phyloP scores from a whole-genome alignment of 2,329 filamentous ascomycete genomes.

The Stachybotrys chlorohalonatus region DNA sequence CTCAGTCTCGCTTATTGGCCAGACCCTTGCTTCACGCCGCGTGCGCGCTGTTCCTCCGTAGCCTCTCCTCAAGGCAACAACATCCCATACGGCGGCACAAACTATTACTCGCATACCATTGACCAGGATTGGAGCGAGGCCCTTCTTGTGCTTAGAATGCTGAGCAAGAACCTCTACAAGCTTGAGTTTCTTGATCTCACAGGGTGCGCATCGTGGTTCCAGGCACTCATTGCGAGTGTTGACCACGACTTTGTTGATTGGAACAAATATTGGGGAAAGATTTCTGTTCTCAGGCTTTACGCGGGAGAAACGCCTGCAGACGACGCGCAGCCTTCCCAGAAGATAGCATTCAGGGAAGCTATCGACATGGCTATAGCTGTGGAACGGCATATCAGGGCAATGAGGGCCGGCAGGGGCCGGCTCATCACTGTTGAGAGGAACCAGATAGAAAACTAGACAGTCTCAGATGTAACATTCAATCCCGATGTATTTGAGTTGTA shows the following conservation, averaged over 20 bases:
- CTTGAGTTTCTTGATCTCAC: slow-evolving; percentile 54
- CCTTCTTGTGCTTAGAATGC: slow-evolving; percentile 41
- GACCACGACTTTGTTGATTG: slow-evolving; percentile 44
- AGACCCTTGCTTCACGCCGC: slow-evolving; percentile 46
- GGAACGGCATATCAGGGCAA: slow-evolving; percentile 36
- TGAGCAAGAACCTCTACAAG: slow-evolving; percentile 45
- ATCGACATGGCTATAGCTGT: slow-evolving; percentile 28
- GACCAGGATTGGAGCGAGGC: slow-evolving; percentile 54
- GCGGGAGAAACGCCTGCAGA: slow-evolving; percentile 31
- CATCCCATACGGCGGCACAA: slow-evolving; percentile 46
- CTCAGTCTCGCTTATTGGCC: slow-evolving; percentile 56
- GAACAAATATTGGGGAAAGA: slow-evolving; percentile 44
- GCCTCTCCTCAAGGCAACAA: slow-evolving; percentile 30
- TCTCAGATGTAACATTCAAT: neutral
- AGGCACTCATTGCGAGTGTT: slow-evolving; percentile 32
- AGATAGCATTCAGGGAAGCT: slow-evolving; percentile 23
- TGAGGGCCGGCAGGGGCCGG: slow-evolving; percentile 37
- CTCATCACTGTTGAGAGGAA: slow-evolving; percentile 41
- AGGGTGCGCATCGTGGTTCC: slow-evolving; percentile 47
- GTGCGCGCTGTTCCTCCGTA: slow-evolving; percentile 39
- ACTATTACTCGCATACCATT: slow-evolving; percentile 46
- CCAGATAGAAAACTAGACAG: slow-evolving; percentile 4
- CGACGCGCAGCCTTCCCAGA: slow-evolving; percentile 22
- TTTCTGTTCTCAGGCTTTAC: slow-evolving; percentile 33
- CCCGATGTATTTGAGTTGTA: too few relatives aligned